phyloP scores from a whole-genome alignment of 768 basidiomycete species.

The Postia placenta region DNA sequence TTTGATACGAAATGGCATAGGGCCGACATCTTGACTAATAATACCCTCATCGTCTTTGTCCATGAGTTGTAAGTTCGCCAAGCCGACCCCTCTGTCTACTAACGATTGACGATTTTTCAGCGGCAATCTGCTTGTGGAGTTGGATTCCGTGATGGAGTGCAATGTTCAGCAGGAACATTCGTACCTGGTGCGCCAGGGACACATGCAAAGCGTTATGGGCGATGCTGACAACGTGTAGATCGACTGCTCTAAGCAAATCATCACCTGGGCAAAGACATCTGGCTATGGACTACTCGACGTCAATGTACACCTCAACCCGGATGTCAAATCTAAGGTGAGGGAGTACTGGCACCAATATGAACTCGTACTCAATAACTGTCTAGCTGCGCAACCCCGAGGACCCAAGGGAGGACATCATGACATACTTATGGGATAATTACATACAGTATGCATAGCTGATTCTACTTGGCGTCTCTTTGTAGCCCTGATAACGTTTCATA shows the following conservation, averaged over 20 bases:
- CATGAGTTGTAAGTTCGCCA: conserved; percentile 82
- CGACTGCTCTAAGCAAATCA: conserved; percentile 75
- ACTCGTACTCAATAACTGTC: background rate
- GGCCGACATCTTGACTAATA: conserved; percentile 67
- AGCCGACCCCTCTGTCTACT: background rate
- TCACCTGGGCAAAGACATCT: conserved; percentile 66
- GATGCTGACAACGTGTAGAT: conserved; percentile 49
- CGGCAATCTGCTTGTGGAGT: conserved; percentile 81
- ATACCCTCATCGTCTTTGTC: conserved; percentile 78
- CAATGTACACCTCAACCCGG: conserved; percentile 71
- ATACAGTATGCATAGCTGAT: conserved; percentile 67
- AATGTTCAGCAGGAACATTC: conserved; percentile 77
- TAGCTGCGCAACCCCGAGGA: conserved; percentile 30
- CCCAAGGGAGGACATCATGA: conserved; percentile 53
- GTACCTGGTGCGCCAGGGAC: conserved; percentile 81
- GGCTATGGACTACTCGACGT: conserved; percentile 79
- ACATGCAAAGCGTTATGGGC: conserved; percentile 6
- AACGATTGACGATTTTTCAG: conserved; percentile 33
- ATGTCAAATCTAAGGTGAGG: conserved; percentile 29
- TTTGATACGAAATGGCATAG: conserved; percentile 31
- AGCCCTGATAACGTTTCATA: conserved; percentile 22
- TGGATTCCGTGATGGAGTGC: conserved; percentile 66
- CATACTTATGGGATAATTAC: conserved; percentile 96
- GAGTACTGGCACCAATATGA: no score
- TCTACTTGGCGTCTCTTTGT: background rate